phyloP scores from a whole-genome alignment of 2,329 filamentous ascomycete species.

The Huntiella omanensis region DNA sequence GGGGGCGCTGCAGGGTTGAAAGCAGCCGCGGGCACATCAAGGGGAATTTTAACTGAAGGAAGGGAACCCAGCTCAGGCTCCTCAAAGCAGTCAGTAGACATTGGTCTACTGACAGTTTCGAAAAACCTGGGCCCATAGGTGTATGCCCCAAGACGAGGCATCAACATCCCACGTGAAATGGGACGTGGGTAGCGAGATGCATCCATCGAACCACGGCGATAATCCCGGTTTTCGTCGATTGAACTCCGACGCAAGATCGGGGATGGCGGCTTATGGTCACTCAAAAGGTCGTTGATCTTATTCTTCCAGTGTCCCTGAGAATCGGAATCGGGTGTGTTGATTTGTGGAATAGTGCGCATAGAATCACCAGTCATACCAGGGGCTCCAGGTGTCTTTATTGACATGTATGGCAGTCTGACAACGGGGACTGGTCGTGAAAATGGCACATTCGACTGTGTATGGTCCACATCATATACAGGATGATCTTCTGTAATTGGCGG shows the following conservation, averaged over 20 bases:
- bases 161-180: constrained; percentile 17
- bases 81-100: constrained; percentile 65
- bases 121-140: no score
- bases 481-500: constrained; percentile 53
- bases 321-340: neutral
- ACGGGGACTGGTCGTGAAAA: constrained; percentile 53
- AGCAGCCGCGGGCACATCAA: constrained; percentile 38
- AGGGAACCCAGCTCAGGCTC: constrained; percentile 64
- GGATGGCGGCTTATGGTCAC: constrained; percentile 22
- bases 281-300: constrained; percentile 62
- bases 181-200: neutral
- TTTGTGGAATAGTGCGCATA: neutral
- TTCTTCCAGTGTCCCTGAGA: constrained; percentile 45
- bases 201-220: neutral
- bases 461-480: constrained; percentile 52
- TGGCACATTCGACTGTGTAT: constrained; percentile 45
- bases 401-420: constrained; percentile 53
- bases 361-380: neutral
- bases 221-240: constrained; percentile 1
- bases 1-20: constrained; percentile 41
- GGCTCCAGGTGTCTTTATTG: neutral
- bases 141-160: constrained; percentile 18
- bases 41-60: constrained; percentile 51
- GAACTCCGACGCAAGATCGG: neutral
- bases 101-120: constrained; percentile 18